A percentile compares a stretch with the other conserved stretches of the same genome.
Conservation (phyloP, 306 rosid species). For the Malus domestica region ASM211411v1 NC_041794.1:30049001-30049500, state of each 20-base stretch:
- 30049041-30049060: slow-evolving; percentile 61
- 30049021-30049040: slow-evolving; percentile 70
- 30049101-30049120: slow-evolving; percentile 66
- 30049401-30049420: slow-evolving; percentile 86
- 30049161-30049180: slow-evolving; percentile 83
- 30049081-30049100: slow-evolving; percentile 55
- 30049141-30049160: slow-evolving; percentile 62
- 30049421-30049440: slow-evolving; percentile 85
- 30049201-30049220: slow-evolving; percentile 67
- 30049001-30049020: slow-evolving; percentile 96
- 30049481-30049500: slow-evolving; percentile 61
- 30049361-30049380: not conserved
- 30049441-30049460: slow-evolving; percentile 83
- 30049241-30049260: not conserved
- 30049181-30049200: slow-evolving; percentile 75
- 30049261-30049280: not conserved
- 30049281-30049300: not conserved
- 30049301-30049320: not conserved
- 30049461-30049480: slow-evolving; percentile 75
- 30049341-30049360: not conserved
- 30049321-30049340: not conserved
- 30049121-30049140: slow-evolving; percentile 85
- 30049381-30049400: not conserved
- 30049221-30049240: not conserved
- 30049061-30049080: slow-evolving; percentile 65